Evolutionary conservation across 169 alveolate species (phyloP).

Genomic region (Babesia bovis): DNA sequence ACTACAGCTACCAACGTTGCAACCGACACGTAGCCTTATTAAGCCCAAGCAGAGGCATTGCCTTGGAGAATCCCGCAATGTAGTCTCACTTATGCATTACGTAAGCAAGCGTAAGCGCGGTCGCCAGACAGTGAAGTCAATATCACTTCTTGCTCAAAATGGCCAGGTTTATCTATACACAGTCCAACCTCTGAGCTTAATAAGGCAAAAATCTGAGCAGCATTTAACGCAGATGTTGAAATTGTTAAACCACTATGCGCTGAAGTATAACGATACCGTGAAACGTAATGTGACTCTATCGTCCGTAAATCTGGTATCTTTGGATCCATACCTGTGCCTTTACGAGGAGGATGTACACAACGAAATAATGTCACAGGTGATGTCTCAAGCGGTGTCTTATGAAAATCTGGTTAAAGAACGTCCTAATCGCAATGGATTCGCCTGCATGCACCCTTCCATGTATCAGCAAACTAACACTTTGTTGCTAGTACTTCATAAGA

Average conservation of each 20-base stretch:
- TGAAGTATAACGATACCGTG: conserved; percentile 57
- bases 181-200: conserved; percentile 46
- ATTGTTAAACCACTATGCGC: conserved; percentile 47
- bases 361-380: conserved; percentile 37
- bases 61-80: conserved; percentile 29
- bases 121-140: conserved; percentile 46
- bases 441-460: conserved; percentile 11
- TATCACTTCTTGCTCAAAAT: conserved; percentile 44
- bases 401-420: conserved; percentile 16
- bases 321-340: conserved; percentile 65
- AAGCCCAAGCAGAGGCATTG: conserved; percentile 26
- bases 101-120: conserved; percentile 48
- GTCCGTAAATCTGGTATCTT: conserved; percentile 21
- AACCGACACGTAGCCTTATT: conserved; percentile 1
- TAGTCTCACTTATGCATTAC: conserved; percentile 22
- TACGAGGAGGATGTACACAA: conserved; percentile 44
- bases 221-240: conserved; percentile 56
- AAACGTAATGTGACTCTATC: conserved; percentile 38
- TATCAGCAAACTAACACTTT: conserved; percentile 38
- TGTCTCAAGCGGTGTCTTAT: conserved; percentile 19
- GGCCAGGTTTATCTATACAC: conserved; percentile 59
- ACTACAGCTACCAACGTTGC: conserved; percentile 56
- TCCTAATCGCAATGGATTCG: background rate
- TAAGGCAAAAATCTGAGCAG: conserved; percentile 51
- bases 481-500: conserved; percentile 60